Evolutionary conservation across 352 stramenopile species (phyloP), one percentile per base, ranked within the genome.

Genomic region (Phytopythium montanum): DNA sequence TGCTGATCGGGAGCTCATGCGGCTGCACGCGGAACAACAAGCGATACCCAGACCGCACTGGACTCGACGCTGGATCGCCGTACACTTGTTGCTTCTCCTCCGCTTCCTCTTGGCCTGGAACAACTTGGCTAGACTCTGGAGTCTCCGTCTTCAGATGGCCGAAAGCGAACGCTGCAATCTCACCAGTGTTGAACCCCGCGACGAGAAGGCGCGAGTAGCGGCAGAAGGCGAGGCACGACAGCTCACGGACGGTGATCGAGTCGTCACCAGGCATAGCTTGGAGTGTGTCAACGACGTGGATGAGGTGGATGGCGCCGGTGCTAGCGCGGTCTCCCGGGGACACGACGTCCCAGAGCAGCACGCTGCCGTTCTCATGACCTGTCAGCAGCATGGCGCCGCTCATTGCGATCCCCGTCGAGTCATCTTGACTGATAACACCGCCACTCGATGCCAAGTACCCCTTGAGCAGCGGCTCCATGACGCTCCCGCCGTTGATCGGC

Each of bases 301-400:
- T 61, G 25, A 90, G 66, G 25, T 72, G 69, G 9, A 92, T 60
- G 5, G 65, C 57, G 26, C 84, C 84, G 31, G 76, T 81, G 63
- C 84, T 90, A 3, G 69, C 29, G 4, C 61, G 68, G 28, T 94
- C 76, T 0, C 68, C 62, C 19, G 79, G 70, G n/a, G 70, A 53
- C 21, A 76, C 57, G 9, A 78, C 51, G 53, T 90, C 84, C 81
- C 84, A 91, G 38, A 94, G 81, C 5, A 83, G 44, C 23, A 90
- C 75, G 29, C 50, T 57, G 5, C 80, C 78, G 53, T 88, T 81
- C 8, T 59, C 60, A 56, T 91, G 81, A 2, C 69, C 81, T 13
- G 81, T 88, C 23, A 91, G 29, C 8, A 94, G 3, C 23, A 91
- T 57, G 29, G 73, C 80, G 16, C 65, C 73, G 29, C 80, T 85